Evolutionary conservation across 352 stramenopile genomes (phyloP).

Genomic region (Phytopythium oedochilum): DNA sequence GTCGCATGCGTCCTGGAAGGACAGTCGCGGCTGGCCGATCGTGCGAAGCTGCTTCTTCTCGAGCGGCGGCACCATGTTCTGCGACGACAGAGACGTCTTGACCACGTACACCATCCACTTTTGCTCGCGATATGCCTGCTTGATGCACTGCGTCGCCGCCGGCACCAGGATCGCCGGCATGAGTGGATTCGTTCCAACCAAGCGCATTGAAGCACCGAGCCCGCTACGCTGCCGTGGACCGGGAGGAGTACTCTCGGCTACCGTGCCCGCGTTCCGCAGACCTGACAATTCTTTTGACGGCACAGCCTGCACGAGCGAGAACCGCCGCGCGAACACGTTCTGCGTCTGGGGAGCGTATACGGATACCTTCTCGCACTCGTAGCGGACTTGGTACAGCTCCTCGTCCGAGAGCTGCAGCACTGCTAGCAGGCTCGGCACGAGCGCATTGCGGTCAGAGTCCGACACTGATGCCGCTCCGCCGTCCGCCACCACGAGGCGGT

Average conservation of each 20-base stretch:
- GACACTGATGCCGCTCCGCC: slow-evolving; percentile 7
- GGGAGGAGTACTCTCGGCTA: not conserved
- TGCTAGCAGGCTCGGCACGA: slow-evolving; percentile 53
- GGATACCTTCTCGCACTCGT: slow-evolving; percentile 69
- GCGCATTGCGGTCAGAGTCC: slow-evolving; percentile 2
- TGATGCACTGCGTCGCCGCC: slow-evolving; percentile 35
- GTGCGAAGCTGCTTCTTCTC: slow-evolving; percentile 65
- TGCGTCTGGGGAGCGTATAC: slow-evolving; percentile 18
- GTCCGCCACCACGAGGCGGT: slow-evolving; percentile 63
- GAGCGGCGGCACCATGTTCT: slow-evolving; percentile 53
- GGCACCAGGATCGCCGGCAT: slow-evolving; percentile 3
- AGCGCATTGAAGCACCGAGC: not conserved
- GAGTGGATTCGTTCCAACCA: not conserved
- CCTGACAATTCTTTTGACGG: too few species aligned
- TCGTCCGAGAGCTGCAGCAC: slow-evolving; percentile 56
- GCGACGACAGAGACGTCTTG: slow-evolving; percentile 60
- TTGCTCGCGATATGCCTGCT: slow-evolving; percentile 50
- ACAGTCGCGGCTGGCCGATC: slow-evolving; percentile 45
- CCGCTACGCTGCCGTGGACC: not conserved
- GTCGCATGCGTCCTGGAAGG: slow-evolving; percentile 26
- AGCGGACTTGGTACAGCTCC: slow-evolving; percentile 66
- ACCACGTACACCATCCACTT: slow-evolving; percentile 72
- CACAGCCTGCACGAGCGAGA: not conserved
- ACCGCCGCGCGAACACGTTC: not conserved
- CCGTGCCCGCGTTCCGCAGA: not conserved